These are phyloP conservation scores for Phoma sp. DNA, from an alignment of 2,329 filamentous ascomycete species.

Conservation along the genomic window DNA sequence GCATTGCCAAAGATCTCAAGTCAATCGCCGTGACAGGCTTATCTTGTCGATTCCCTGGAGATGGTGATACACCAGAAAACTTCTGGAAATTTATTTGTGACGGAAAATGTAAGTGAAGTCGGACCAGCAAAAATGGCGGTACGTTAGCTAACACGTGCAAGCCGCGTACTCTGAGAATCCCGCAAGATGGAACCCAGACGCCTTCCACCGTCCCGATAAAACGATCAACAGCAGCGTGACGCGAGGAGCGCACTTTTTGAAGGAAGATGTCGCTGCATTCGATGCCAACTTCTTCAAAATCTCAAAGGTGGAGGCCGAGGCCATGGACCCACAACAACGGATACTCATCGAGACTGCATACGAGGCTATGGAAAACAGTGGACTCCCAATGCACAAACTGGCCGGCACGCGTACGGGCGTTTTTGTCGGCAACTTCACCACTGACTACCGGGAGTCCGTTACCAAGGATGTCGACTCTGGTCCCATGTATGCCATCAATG, in stretches of 20 bases:
- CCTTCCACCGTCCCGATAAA: slow-evolving; percentile 28
- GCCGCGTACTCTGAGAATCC: not conserved
- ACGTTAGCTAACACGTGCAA: not conserved
- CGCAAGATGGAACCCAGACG: not conserved
- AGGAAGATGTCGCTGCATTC: not conserved
- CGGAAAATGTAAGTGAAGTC: not conserved
- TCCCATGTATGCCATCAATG: not conserved
- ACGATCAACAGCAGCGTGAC: slow-evolving; percentile 25
- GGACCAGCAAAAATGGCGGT: not conserved
- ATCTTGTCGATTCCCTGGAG: not conserved
- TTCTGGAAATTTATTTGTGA: not conserved
- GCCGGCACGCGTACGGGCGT: not conserved
- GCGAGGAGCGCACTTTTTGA: not conserved
- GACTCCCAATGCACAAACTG: not conserved
- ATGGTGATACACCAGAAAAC: not conserved
- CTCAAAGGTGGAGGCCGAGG: not conserved
- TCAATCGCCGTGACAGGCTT: not conserved
- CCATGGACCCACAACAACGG: slow-evolving; percentile 21
- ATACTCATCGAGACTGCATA: slow-evolving; percentile 27
- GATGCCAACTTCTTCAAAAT: not conserved
- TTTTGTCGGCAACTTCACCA: not conserved
- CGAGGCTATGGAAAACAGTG: slow-evolving; percentile 20
- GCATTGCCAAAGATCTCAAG: not conserved
- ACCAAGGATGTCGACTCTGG: no score
- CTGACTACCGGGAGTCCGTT: not conserved